Base-by-base conservation (phyloP, 345 rosid genomes). In the Euphorbia pulcherrima region DNA sequence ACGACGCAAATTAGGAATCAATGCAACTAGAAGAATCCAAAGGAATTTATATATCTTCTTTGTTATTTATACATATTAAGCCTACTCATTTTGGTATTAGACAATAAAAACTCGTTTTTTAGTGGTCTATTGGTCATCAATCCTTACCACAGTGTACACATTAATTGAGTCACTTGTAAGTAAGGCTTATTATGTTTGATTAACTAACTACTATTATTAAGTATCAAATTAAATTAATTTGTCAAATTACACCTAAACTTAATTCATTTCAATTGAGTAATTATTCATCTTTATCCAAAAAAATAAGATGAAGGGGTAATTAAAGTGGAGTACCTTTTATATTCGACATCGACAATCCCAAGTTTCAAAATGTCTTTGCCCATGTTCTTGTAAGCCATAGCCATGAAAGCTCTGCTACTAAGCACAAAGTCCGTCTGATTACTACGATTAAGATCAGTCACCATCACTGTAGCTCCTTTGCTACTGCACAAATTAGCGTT, bases 351-450 rank as follows among this genome's bases (percentile, higher is more conserved):
- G 46, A 88, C 84, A 39, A 84, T 35, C 35, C 92, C 90, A 26
- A 53, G 88, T 79, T 79, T 83, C 75, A 86, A 78, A 68, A 89
- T 72, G 58, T 77, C 70, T 30, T 23, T 76, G 71, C 72, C 83
- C 72, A 71, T 79, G 52, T 87, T 95, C 26, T 64, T 0, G 33
- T 77, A 88, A 60, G 97, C 92, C 97, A 94, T 89, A 65, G 90
- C 92, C 67, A 63, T 68, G 76, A 88, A 91, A 52, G 93, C 99
- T 79, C 86, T 79, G 82, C 89, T 83, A 74, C 95, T 94, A 6
- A 94, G 85, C 51, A 89, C 92, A 58, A 94, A 81, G 37, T 81
- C 97, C 0, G 99, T 91, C 26, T 76, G 67, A 80, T 91, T 94
- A 57, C 44, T 77, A 8, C 1, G 78, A 77, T 86, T 88, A 17